Conservation (phyloP, 2,329 filamentous ascomycete genomes). For the Fusarium decemcellulare region DNA sequence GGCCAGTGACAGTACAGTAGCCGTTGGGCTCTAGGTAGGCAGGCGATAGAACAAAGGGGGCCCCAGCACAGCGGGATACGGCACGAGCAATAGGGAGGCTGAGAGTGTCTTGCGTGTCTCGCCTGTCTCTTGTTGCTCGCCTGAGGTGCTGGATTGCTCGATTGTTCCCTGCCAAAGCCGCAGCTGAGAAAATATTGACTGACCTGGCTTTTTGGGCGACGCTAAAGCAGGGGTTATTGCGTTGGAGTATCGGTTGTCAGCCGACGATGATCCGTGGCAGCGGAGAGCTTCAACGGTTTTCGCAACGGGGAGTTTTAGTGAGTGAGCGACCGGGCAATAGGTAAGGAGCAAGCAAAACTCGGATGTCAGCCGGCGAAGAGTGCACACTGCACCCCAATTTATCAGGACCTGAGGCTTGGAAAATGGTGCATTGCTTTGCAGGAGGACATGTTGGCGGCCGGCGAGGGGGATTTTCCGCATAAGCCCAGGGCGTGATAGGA, state of each 20-base stretch:
- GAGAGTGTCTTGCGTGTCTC: slow-evolving; percentile 7
- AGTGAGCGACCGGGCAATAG: too few relatives aligned
- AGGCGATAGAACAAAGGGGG: slow-evolving; percentile 10
- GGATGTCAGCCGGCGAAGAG: background rate
- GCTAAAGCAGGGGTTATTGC: slow-evolving; percentile 29
- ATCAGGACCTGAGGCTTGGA: background rate
- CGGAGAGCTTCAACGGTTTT: slow-evolving; percentile 12
- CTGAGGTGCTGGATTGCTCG: background rate
- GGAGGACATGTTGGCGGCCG: slow-evolving; percentile 8
- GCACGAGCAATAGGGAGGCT: slow-evolving; percentile 1
- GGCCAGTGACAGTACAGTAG: slow-evolving; percentile 18
- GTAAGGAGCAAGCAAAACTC: background rate
- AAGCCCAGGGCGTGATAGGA: slow-evolving; percentile 14
- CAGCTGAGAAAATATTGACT: slow-evolving; percentile 15
- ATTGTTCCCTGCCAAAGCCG: slow-evolving; percentile 2
- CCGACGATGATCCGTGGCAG: slow-evolving; percentile 30
- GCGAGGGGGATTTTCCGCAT: slow-evolving; percentile 28
- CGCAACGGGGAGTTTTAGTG: background rate
- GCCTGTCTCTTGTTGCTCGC: slow-evolving; percentile 4
- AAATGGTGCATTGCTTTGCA: background rate
- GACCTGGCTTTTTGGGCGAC: slow-evolving; percentile 23
- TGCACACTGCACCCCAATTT: background rate
- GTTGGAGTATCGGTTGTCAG: slow-evolving; percentile 22
- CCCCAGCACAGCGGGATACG: slow-evolving; percentile 19
- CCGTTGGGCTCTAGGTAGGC: slow-evolving; percentile 4